Base-by-base conservation (phyloP, 805 yeast species). In the Torulaspora franciscae region DNA sequence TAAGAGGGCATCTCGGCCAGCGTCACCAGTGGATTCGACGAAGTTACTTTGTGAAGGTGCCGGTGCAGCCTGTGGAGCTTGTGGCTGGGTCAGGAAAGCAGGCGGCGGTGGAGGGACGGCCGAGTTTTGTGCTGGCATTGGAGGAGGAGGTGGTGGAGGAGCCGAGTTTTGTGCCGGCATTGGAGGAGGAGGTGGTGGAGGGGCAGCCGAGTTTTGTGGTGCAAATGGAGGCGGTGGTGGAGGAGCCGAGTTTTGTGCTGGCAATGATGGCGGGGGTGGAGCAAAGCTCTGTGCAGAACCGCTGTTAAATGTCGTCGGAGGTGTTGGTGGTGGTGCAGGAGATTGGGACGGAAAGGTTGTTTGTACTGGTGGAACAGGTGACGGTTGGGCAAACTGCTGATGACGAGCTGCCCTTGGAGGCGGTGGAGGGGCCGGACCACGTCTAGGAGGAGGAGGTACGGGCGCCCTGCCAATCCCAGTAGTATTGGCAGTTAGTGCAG, bases 1-100 rank as follows among this genome's bases (percentile, higher is more conserved):
- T 48, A 91, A 70, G 33, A 91, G 72, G 0, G 95, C 95, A 62
- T 85, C 95, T 55, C 95, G 72, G 0, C 81, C 82, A 1, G 70
- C 67, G 52, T 75, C 89, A 4, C 68, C 79, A 1, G 67, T 59
- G 19, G 49, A 19, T 40, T 61, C 67, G n/a, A 29, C 26, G 14
- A 55, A 32, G 6, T 46, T 32, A 7, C 48, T 33, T 2, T 34
- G 53, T 46, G 9, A 45, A 43, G 26, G 37, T 8, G 51, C 40
- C 19, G 55, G 36, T 6, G 49, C 28, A 11, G 45, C 43, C n/a
- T 46, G 28, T 9, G 42, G 25, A 9, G 40, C 24, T 13, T 40
- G 53, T 8, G 52, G 45, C 35, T 41, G 52, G 1, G 56, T 35
- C 13, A 48, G 34, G 44, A 46, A 42, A 23, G 57, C 33, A 24